Evolutionary conservation across 2,329 filamentous ascomycete genomes (phyloP).

Genomic region (Fonsecaea erecta): DNA sequence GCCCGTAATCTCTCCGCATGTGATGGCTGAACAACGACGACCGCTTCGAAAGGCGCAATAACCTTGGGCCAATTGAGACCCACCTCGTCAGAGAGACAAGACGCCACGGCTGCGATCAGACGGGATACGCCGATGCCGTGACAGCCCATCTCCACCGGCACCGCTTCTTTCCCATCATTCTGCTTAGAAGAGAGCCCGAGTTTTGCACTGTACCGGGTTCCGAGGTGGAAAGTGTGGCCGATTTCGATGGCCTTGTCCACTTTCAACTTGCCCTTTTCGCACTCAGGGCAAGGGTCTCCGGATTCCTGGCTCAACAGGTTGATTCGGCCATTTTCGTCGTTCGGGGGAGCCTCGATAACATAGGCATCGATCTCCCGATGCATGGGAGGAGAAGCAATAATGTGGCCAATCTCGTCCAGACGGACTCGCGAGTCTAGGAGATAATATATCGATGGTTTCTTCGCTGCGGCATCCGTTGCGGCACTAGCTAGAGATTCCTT

Average conservation of each 20-base stretch:
- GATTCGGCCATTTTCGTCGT: conserved; percentile 13
- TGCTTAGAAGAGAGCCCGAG: conserved; percentile 63
- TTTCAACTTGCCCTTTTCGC: conserved; percentile 65
- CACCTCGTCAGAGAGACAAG: conserved; percentile 69
- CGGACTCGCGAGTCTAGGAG: conserved; percentile 31
- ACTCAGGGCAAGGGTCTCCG: conserved; percentile 76
- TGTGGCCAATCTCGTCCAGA: conserved; percentile 5
- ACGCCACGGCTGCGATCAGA: conserved; percentile 83
- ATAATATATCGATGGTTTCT: conserved; percentile 31
- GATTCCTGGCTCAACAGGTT: conserved; percentile 67
- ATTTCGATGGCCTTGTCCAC: conserved; percentile 81
- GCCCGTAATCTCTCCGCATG: conserved; percentile 48
- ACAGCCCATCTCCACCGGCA: conserved; percentile 88
- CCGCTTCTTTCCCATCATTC: conserved; percentile 41
- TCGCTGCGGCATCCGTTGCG: conserved; percentile 41
- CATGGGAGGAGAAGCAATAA: conserved; percentile 6
- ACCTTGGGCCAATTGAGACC: conserved; percentile 86
- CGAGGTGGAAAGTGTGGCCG: conserved; percentile 93
- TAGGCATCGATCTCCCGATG: not conserved
- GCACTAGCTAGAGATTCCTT: conserved; percentile 35
- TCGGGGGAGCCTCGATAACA: not conserved
- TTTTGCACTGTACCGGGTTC: conserved; percentile 81
- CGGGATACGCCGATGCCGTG: conserved; percentile 93
- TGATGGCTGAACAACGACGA: conserved; percentile 63
- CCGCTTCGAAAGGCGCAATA: conserved; percentile 82